Evolutionary conservation across 2,329 filamentous ascomycete species (phyloP).

Genomic region (Teratosphaeria epicoccoides): DNA sequence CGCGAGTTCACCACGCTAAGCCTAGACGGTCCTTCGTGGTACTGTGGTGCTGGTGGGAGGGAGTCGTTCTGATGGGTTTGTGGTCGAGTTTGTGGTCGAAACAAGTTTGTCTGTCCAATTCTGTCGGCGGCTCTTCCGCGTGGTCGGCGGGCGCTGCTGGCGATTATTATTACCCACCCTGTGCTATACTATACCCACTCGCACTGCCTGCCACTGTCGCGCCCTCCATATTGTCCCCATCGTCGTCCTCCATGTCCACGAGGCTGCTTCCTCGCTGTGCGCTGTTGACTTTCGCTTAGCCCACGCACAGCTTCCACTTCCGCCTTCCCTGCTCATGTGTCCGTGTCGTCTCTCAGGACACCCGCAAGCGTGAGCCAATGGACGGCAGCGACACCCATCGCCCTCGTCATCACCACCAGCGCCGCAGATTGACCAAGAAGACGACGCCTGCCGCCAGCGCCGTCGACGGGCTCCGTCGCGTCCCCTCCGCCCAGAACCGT

Average conservation of each 20-base stretch:
- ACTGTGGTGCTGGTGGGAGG: no score
- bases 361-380: neutral
- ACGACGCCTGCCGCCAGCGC: neutral
- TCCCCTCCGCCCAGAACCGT: conserved; percentile 6
- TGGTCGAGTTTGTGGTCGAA: neutral
- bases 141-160: neutral
- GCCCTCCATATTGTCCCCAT: no score
- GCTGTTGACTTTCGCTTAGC: neutral
- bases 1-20: neutral
- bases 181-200: neutral
- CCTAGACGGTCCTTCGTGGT: neutral
- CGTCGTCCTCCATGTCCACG: no score
- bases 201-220: no score
- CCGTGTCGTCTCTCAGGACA: no score
- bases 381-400: neutral
- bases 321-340: no score
- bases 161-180: neutral
- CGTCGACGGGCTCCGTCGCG: neutral
- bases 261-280: neutral
- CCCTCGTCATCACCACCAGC: neutral
- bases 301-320: neutral
- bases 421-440: neutral
- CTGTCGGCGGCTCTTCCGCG: neutral
- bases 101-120: neutral
- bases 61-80: neutral